Percentiles rank a stretch among this genome's conserved stretches.
These are phyloP conservation scores for Aurinia saxatilis DNA, from an alignment of 345 rosid species.

Conservation along the genomic window DNA sequence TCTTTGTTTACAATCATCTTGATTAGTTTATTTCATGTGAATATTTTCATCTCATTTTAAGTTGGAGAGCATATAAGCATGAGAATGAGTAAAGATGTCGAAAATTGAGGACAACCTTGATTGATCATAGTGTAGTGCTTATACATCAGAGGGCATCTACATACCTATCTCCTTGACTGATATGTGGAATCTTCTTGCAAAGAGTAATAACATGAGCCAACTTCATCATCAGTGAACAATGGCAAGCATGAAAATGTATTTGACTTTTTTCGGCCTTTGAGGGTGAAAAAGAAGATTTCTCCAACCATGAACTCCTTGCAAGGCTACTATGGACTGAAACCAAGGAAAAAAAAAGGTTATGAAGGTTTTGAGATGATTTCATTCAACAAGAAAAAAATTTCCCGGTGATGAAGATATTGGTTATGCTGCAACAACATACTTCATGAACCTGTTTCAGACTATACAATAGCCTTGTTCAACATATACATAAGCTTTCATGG, in stretches of 20 bases:
- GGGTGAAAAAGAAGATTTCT: conserved; percentile 41
- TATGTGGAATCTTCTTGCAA: conserved; percentile 39
- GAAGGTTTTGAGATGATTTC: conserved; percentile 50
- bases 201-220: conserved; percentile 23
- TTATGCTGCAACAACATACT: too few relatives aligned
- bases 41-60: neutral
- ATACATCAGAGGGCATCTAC: neutral
- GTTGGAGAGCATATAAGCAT: neutral
- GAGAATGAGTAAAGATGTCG: neutral
- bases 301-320: conserved; percentile 79
- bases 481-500: too few relatives aligned
- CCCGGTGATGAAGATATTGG: too few relatives aligned
- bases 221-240: conserved; percentile 22
- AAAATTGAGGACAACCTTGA: neutral
- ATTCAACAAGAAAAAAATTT: conserved; percentile 26
- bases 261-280: conserved; percentile 57
- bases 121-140: neutral
- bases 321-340: conserved; percentile 63
- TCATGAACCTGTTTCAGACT: too few relatives aligned
- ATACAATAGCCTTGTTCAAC: too few relatives aligned
- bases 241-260: conserved; percentile 30
- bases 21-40: neutral
- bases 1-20: neutral
- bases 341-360: conserved; percentile 26
- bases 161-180: neutral